Base-by-base conservation (phyloP, 306 rosid genomes). In the Herpetospermum pedunculosum region DNA sequence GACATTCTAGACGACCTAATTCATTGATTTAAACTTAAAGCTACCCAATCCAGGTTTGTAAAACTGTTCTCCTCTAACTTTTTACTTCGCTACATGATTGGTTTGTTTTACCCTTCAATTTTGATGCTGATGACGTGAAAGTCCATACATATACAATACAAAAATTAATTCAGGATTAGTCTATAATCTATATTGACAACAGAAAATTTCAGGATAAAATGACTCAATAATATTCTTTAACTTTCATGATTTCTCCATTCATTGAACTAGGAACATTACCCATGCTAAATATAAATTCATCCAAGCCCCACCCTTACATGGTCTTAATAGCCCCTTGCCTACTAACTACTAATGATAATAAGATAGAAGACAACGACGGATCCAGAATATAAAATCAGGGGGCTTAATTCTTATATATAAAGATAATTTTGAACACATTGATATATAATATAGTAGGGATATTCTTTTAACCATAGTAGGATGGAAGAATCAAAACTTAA, bases 1-100 rank as follows among this genome's bases (percentile, higher is more conserved):
- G 92, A 89, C 23, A 72, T 80, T 67, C 76, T 91, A n/a, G 81
- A 62, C 74, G 72, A 76, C 71, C 80, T 91, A 63, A 75, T 85
- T 47, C 64, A 74, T 77, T 89, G 80, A 91, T 21, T 79, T 6
- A 35, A 68, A 91, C n/a, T 79, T 6, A 35, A 68, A 68, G 73
- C 38, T 25, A 43, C 7, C 37, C n/a, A 68, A 29, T 43, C 54
- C 73, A 68, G 73, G 73, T 68, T 43, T 41, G 54, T 43, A 43
- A 15, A 13, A 23, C 35, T 67, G 19, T 43, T 67, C 50, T 43
- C 37, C 23, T 5, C 6, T 11, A 67, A 67, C 53, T 23, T 67
- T 64, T 25, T 67, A 7, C 0, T 21, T 19, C 15, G 23, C 41
- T 30, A 26, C 63, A 26, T 59, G 16, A 16, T 34, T 32, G n/a